These are phyloP conservation scores for Boletus mariae DNA, from an alignment of 1,284 basidiomycete genomes.

Conservation along the genomic window DNA sequence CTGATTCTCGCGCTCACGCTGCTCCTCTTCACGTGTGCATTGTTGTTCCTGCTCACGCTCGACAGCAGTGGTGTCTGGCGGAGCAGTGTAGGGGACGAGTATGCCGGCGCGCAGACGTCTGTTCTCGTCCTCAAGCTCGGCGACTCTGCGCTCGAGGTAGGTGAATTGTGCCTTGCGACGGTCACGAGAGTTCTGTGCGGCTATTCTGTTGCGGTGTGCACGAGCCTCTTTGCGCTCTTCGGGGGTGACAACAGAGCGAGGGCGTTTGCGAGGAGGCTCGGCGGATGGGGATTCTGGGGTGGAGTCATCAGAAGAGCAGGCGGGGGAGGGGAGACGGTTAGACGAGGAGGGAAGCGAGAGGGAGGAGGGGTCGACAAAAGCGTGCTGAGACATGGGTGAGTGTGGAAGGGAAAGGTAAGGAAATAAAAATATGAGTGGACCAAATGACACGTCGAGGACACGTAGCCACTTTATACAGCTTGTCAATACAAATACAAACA, in stretches of 20 bases:
- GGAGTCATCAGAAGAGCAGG: constrained; percentile 31
- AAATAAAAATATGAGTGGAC: constrained; percentile 25
- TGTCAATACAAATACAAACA: constrained; percentile 25
- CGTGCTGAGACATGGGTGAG: constrained; percentile 17
- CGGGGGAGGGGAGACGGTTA: constrained; percentile 28
- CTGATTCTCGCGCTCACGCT: constrained; percentile 63
- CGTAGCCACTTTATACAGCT: constrained; percentile 30
- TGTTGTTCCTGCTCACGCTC: constrained; percentile 34
- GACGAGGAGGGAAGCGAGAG: constrained; percentile 38
- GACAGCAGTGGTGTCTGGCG: constrained; percentile 12
- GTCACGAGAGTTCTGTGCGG: constrained; percentile 81
- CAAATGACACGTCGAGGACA: constrained; percentile 27
- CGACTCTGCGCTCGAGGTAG: constrained; percentile 72
- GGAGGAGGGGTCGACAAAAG: constrained; percentile 39
- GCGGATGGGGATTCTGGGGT: constrained; percentile 19
- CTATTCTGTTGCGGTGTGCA: constrained; percentile 79
- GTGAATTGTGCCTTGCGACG: constrained; percentile 72
- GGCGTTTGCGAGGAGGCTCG: constrained; percentile 62
- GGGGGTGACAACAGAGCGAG: constrained; percentile 54
- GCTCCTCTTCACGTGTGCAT: constrained; percentile 43
- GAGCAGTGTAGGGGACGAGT: constrained; percentile 41
- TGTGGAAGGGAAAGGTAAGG: background rate
- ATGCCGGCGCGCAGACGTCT: constrained; percentile 68
- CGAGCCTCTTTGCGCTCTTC: constrained; percentile 81
- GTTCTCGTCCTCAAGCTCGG: constrained; percentile 85